These are phyloP conservation scores for Cladosporium sp. DNA, from an alignment of 2,329 filamentous ascomycete genomes.

Conservation along the genomic window DNA sequence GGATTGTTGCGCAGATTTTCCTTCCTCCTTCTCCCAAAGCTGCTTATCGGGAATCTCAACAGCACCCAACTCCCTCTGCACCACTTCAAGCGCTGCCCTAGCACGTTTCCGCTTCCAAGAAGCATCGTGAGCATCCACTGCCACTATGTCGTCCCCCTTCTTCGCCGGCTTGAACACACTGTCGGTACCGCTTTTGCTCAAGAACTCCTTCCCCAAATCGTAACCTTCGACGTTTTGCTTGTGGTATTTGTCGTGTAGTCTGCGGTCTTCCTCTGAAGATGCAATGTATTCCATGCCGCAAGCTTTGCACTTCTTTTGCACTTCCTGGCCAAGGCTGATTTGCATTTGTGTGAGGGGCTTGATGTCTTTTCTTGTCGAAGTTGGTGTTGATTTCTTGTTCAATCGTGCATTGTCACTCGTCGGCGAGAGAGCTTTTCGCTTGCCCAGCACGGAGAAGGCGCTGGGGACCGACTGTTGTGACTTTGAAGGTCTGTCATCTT, in stretches of 20 bases:
- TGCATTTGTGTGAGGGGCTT: conserved; percentile 54
- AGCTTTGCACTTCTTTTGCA: conserved; percentile 53
- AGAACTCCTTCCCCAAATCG: conserved; percentile 56
- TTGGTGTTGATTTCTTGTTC: conserved; percentile 21
- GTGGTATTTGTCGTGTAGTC: conserved; percentile 61
- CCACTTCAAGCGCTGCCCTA: conserved; percentile 52
- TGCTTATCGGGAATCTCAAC: conserved; percentile 55
- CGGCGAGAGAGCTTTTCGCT: conserved; percentile 24
- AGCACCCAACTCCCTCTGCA: conserved; percentile 59
- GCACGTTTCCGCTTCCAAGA: conserved; percentile 52
- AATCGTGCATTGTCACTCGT: conserved; percentile 32
- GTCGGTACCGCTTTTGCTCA: conserved; percentile 34
- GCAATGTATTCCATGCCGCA: conserved; percentile 66
- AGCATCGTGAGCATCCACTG: conserved; percentile 53
- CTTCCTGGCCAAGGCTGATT: conserved; percentile 54
- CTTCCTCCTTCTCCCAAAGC: conserved; percentile 50
- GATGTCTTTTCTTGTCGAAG: conserved; percentile 21
- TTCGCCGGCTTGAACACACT: conserved; percentile 17
- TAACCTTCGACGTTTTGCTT: conserved; percentile 58
- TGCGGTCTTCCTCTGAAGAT: conserved; percentile 57
- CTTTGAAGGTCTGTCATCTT: conserved; percentile 9
- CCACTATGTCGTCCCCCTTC: conserved; percentile 50
- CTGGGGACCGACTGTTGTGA: conserved; percentile 20
- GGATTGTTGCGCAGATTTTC: conserved; percentile 22
- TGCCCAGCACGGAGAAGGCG: conserved; percentile 31